Conservation (phyloP, 2,329 filamentous ascomycete genomes). For the Diaporthe vexans region DNA sequence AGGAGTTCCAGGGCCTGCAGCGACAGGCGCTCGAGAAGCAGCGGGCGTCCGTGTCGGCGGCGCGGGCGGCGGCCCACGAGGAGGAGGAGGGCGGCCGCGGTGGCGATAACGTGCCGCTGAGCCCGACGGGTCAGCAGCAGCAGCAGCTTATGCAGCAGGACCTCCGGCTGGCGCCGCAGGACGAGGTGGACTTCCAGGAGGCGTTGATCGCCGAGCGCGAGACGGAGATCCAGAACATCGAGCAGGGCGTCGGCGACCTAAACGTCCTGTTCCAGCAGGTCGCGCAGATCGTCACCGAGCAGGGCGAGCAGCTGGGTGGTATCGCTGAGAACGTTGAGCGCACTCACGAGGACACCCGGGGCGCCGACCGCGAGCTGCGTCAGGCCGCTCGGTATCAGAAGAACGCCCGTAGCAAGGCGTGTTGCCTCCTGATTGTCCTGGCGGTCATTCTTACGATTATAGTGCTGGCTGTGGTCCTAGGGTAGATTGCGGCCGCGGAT, state of each 20-base stretch:
- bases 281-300: constrained; percentile 96
- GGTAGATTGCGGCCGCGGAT: constrained; percentile 56
- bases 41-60: constrained; percentile 85
- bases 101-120: constrained; percentile 45
- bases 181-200: constrained; percentile 98
- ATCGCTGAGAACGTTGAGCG: constrained; percentile 91
- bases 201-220: constrained; percentile 96
- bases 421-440: constrained; percentile 89
- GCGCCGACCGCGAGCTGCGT: constrained; percentile 87
- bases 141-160: constrained; percentile 81
- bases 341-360: constrained; percentile 83
- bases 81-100: constrained; percentile 56
- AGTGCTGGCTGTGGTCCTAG: constrained; percentile 86
- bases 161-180: constrained; percentile 86
- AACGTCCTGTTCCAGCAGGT: constrained; percentile 98
- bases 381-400: constrained; percentile 94
- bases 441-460: constrained; percentile 91
- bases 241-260: constrained; percentile 93
- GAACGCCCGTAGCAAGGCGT: constrained; percentile 93
- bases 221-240: constrained; percentile 96
- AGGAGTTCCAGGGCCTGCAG: constrained; percentile 94
- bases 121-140: constrained; percentile 63
- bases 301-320: constrained; percentile 88
- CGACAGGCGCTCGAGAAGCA: constrained; percentile 92
- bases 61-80: constrained; percentile 80